Conservation (phyloP, 78 protist genomes). For the Neovahlkampfia damariscottae region DNA sequence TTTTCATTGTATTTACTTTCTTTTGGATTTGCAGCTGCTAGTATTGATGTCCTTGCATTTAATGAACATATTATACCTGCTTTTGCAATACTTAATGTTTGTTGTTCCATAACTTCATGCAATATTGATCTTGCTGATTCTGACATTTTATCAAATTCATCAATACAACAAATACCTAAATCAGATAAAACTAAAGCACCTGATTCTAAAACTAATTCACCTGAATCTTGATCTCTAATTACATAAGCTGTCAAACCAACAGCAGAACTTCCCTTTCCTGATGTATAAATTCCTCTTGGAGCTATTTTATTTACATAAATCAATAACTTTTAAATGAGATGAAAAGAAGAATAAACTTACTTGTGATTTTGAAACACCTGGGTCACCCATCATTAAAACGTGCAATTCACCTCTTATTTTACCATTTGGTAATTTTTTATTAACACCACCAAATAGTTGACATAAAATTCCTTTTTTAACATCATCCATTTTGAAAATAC, state of each 20-base stretch:
- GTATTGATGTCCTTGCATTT: constrained; percentile 91
- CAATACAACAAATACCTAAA: constrained; percentile 98
- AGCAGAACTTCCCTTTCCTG: constrained; percentile 94
- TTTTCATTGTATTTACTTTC: constrained; percentile 72
- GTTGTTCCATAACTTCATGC: constrained; percentile 99
- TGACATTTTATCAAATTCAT: constrained; percentile 99
- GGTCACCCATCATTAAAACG: constrained; percentile 97
- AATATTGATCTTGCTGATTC: constrained; percentile 91
- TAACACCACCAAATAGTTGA: constrained; percentile 90
- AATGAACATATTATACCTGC: constrained; percentile 97
- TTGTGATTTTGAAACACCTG: constrained; percentile 97
- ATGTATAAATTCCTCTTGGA: constrained; percentile 97
- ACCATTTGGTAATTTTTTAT: constrained; percentile 8
- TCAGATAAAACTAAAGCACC: constrained; percentile 89
- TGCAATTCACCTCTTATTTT: constrained; percentile 76
- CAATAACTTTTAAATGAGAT: too few relatives aligned
- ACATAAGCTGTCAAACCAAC: constrained; percentile 99
- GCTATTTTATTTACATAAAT: constrained; percentile 86
- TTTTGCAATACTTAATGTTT: constrained; percentile 99
- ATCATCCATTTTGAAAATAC: constrained; percentile 89
- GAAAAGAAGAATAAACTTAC: too few relatives aligned
- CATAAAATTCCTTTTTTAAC: constrained; percentile 93
- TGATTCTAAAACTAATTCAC: constrained; percentile 85
- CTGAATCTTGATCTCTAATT: constrained; percentile 85
- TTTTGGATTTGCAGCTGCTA: constrained; percentile 99